Base-by-base conservation (phyloP, 2,329 filamentous ascomycete species). In the Chalaropsis ovoidea region DNA sequence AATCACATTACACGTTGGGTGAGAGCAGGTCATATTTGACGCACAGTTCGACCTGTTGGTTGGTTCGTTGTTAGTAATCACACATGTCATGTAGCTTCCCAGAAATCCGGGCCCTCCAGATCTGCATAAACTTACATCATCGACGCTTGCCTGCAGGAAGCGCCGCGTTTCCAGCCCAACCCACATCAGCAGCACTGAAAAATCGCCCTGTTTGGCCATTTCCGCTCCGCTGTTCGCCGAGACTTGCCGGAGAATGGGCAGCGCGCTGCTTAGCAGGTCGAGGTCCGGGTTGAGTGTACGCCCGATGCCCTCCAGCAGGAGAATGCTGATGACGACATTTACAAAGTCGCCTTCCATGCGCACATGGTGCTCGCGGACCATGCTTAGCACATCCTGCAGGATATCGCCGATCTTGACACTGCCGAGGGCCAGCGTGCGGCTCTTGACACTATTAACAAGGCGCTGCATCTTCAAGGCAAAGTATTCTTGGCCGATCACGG, bases 391-490 rank as follows among this genome's bases (percentile, higher is more conserved):
- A 70, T 95, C 84, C 72, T 94, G 91, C 39, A 99, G 76, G 22
- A 99, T 91, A 71, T 99, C 94, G 11, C 94, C 94, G 69, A 99
- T 96, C 77, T 92, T 95, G 76, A 99, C 88, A 72, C 90, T 96
- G 3, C 93, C 93, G 0, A 99, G 81, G 0, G 94, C 92, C 65
- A 99, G 87, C 0, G 94, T 99, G 52, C 86, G 83, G 70, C 86
- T 89, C 79, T 97, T 97, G 70, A 99, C 91, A 35, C 87, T 85
- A 0, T 97, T 78, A 1, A 99, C 90, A 3, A 99, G 82, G 76
- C 97, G 92, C 75, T 99, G 92, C 93, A 99, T 97, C 74, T 91
- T 90, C 67, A 97, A 79, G 0, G 93, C 91, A 72, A 97, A 99
- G 0, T 97, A 83, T 70, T 99, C 93, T 67, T 87, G 78, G 70